These are phyloP conservation scores for Dendrothele bispora DNA, from an alignment of 768 basidiomycete species.

Conservation along the genomic window DNA sequence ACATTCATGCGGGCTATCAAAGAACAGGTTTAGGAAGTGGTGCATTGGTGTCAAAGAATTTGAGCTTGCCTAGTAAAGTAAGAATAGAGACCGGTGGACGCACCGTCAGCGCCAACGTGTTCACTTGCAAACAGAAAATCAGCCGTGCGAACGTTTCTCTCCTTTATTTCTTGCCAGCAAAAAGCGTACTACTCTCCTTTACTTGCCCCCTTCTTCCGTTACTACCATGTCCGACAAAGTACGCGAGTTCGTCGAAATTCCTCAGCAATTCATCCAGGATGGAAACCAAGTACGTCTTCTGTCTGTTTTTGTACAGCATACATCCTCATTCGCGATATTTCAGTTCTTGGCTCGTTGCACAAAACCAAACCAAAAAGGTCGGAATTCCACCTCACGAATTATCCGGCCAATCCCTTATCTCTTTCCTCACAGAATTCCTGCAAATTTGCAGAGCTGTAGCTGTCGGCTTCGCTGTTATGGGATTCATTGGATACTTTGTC, in stretches of 20 bases:
- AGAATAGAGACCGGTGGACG: neutral
- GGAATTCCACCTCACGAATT: constrained; percentile 7
- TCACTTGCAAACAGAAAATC: constrained; percentile 25
- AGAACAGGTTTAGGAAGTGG: constrained; percentile 13
- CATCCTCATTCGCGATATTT: neutral
- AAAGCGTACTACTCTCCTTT: constrained; percentile 19
- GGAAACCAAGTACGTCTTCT: constrained; percentile 78
- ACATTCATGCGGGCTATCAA: constrained; percentile 58
- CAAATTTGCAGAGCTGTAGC: constrained; percentile 97
- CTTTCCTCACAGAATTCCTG: constrained; percentile 67
- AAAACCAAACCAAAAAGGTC: constrained; percentile 95
- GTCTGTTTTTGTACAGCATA: neutral
- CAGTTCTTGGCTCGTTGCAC: constrained; percentile 98
- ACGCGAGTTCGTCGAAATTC: constrained; percentile 87
- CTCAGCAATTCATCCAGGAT: constrained; percentile 89
- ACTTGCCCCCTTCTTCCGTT: constrained; percentile 20
- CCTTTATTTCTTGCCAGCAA: constrained; percentile 30
- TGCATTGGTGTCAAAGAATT: constrained; percentile 9
- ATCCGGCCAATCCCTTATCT: constrained; percentile 2
- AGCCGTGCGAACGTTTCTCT: constrained; percentile 9
- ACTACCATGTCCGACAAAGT: constrained; percentile 85
- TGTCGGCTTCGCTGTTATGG: constrained; percentile 98
- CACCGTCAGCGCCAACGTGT: constrained; percentile 4
- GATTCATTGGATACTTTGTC: constrained; percentile 98
- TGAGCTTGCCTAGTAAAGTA: constrained; percentile 2